A percentile compares a stretch with the other conserved stretches of the same genome.
Evolutionary conservation across 2,329 filamentous ascomycete genomes (phyloP).

Genomic region (Graphilbum fragrans): DNA sequence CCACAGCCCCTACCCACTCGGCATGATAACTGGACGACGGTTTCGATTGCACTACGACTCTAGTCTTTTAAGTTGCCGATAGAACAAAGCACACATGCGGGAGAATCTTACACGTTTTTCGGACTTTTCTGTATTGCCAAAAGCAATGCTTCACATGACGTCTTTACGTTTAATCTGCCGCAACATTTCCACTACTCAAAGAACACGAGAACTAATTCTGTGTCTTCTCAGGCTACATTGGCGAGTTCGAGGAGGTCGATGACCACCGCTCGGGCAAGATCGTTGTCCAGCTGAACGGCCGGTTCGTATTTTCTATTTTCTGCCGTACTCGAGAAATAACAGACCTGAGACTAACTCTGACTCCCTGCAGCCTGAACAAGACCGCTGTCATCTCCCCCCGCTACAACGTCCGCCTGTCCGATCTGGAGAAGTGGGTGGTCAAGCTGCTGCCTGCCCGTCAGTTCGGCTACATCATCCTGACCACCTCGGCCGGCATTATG

Average conservation of each 20-base stretch:
- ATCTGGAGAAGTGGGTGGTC: conserved; percentile 99
- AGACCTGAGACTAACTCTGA: neutral
- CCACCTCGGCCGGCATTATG: conserved; percentile 99
- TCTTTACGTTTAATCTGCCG: conserved; percentile 86
- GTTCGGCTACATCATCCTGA: conserved; percentile 98
- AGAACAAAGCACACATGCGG: conserved; percentile 62
- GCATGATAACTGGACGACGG: conserved; percentile 99
- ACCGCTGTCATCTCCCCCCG: conserved; percentile 97
- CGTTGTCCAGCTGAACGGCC: conserved; percentile 97
- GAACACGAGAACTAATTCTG: conserved; percentile 10
- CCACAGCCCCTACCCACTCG: conserved; percentile 43
- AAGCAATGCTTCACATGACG: conserved; percentile 46
- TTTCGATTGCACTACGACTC: conserved; percentile 71
- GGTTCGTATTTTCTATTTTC: conserved; percentile 22
- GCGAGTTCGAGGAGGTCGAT: conserved; percentile 98
- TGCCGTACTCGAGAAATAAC: neutral
- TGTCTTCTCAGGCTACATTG: conserved; percentile 70
- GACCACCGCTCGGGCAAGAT: conserved; percentile 99
- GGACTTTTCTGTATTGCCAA: conserved; percentile 28
- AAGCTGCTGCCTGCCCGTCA: conserved; percentile 98
- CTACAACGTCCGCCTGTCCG: conserved; percentile 96
- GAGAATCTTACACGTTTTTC: conserved; percentile 96
- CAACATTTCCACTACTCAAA: conserved; percentile 43
- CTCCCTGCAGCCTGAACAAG: conserved; percentile 63
- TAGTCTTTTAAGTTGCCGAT: conserved; percentile 99